Base-by-base conservation (phyloP, 164 flowering plant genomes). In the Nymphaea colorata region DNA sequence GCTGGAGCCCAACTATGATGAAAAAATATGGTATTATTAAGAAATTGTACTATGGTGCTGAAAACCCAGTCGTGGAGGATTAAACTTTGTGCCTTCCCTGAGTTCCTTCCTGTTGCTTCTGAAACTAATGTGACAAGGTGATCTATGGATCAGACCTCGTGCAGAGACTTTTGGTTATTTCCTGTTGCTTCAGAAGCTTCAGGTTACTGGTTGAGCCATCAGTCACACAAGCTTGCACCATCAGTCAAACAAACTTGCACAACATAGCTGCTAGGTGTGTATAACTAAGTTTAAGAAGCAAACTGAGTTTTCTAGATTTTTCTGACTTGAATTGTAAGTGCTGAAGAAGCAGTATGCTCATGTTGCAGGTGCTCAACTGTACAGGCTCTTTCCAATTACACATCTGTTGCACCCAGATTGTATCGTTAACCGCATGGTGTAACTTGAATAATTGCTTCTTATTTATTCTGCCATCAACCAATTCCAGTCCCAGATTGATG, bases 1-100 rank as follows among this genome's bases (percentile, higher is more conserved):
- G 73, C 83, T 75, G 84, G 85, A 61, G 70, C 74, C 42, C 73
- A 69, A 63, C 68, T 79, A 70, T 79, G 36, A 25, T 25, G 36
- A 25, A 25, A 25, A 25, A 1, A 0, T 69, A 69, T 72, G 44
- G 14, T 15, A 51, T 51, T 15, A 51, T 10, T 51, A 3, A 15
- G 57, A 8, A 51, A 51, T 51, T 51, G 57, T 51, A 51, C 57
- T 25, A 51, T 51, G 57, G 57, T 51, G 8, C 14, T 51, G 57
- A 51, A 51, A 51, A 3, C 4, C 57, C 3, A 15, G 12, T 51
- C 12, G 3, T 51, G 57, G 0, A 10, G 57, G 57, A 8, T 2
- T 15, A 51, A 51, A 51, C 57, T 51, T 10, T 51, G 3, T 10
- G 57, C 57, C 14, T 51, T 51, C 36, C 36, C 36, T 25, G 36